phyloP scores from a whole-genome alignment of 352 stramenopile genomes.

The Globisporangium ultimum region DNA sequence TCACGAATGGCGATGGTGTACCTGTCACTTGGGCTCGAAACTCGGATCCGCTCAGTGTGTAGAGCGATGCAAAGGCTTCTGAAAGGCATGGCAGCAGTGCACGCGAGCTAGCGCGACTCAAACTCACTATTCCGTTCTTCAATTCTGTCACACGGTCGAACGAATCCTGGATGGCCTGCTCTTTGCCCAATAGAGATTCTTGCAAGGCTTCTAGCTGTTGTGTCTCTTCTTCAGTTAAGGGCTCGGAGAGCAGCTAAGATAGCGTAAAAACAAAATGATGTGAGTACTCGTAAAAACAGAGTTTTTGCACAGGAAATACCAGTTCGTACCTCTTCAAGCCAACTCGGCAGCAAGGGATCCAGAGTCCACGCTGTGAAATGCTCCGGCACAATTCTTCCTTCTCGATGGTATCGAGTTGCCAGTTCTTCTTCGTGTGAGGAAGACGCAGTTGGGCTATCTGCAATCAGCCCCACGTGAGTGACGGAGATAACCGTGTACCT shows the following conservation, averaged over 20 bases:
- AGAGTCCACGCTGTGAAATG: slow-evolving; percentile 10
- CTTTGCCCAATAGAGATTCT: slow-evolving; percentile 1
- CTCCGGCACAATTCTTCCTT: background rate
- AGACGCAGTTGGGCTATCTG: background rate
- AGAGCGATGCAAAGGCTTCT: slow-evolving; percentile 11
- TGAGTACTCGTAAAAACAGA: background rate
- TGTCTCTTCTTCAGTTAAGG: slow-evolving; percentile 9
- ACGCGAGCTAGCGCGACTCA: background rate
- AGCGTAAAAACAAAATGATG: background rate
- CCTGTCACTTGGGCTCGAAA: slow-evolving; percentile 1
- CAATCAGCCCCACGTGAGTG: background rate
- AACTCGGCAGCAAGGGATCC: slow-evolving; percentile 5
- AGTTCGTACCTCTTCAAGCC: slow-evolving; percentile 14
- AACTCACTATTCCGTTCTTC: slow-evolving; percentile 5
- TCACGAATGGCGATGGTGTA: slow-evolving; percentile 11
- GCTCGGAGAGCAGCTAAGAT: slow-evolving; percentile 11
- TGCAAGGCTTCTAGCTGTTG: background rate
- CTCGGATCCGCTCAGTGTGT: slow-evolving; percentile 5
- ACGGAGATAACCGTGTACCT: slow-evolving; percentile 3
- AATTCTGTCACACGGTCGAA: slow-evolving; percentile 11
- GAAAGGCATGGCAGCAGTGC: slow-evolving; percentile 1
- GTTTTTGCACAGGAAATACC: background rate
- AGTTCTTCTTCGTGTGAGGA: background rate
- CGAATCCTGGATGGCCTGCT: slow-evolving; percentile 9
- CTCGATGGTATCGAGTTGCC: background rate